These are phyloP conservation scores for Euphrasia confusa DNA, from an alignment of 257 asterid species.

Conservation along the genomic window DNA sequence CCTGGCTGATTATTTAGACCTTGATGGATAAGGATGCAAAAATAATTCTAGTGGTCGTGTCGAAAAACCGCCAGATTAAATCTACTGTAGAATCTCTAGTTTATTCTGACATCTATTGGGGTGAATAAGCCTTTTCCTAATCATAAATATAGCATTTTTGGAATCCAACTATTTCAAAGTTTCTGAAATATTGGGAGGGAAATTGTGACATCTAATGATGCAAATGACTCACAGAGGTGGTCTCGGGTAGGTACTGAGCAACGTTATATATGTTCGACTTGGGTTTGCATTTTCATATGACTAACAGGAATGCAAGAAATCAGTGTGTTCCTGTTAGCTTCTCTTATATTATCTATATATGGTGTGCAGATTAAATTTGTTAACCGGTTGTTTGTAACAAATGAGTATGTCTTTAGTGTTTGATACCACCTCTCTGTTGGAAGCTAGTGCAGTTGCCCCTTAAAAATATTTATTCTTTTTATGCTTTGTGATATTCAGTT, in stretches of 20 bases:
- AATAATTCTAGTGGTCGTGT: not conserved
- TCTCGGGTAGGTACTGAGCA: not conserved
- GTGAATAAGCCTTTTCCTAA: conserved; percentile 11
- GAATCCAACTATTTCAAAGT: not conserved
- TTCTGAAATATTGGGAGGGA: not conserved
- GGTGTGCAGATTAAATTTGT: not conserved
- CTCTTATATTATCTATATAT: not conserved
- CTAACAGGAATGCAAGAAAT: conserved; percentile 8
- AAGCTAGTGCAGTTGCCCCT: conserved; percentile 9
- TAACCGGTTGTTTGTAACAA: not conserved
- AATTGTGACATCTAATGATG: not conserved
- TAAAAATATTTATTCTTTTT: conserved; percentile 2
- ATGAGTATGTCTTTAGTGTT: conserved; percentile 8
- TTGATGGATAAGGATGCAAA: conserved; percentile 5
- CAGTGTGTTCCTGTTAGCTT: not conserved
- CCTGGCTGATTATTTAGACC: not conserved
- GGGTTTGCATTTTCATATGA: conserved; percentile 6
- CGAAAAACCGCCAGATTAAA: not conserved
- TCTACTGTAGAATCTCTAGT: not conserved
- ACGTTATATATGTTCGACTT: conserved; percentile 7
- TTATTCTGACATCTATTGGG: conserved; percentile 1
- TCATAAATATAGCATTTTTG: not conserved
- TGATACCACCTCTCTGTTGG: conserved; percentile 4
- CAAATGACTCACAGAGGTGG: conserved; percentile 1
- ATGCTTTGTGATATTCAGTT: conserved; percentile 13